A percentile compares a stretch with the other conserved stretches of the same genome.
Evolutionary conservation across 2,329 filamentous ascomycete species (phyloP).

Genomic region (Fusarium sulawesiense): DNA sequence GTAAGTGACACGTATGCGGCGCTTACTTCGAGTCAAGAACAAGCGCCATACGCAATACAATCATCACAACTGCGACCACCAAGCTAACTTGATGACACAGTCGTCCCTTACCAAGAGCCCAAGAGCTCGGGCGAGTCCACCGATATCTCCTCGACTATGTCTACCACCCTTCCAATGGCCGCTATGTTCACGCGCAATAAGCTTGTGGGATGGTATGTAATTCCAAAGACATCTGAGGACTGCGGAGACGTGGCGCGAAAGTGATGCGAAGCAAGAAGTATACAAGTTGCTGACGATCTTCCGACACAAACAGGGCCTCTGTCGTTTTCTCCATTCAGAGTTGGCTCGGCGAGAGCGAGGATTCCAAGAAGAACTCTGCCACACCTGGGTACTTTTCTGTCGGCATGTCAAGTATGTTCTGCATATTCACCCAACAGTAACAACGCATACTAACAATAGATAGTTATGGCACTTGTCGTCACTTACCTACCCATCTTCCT

Average conservation of each 20-base stretch:
- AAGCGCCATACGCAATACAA: slow-evolving; percentile 1
- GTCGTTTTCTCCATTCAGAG: slow-evolving; percentile 79
- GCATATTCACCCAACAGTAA: not conserved
- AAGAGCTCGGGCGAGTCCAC: slow-evolving; percentile 69
- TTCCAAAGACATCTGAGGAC: not conserved
- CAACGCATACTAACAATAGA: slow-evolving; percentile 17
- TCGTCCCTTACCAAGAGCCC: slow-evolving; percentile 88
- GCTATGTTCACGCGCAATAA: slow-evolving; percentile 83
- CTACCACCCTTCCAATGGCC: slow-evolving; percentile 91
- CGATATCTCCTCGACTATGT: slow-evolving; percentile 78
- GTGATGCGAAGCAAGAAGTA: not conserved
- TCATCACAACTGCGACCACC: slow-evolving; percentile 10
- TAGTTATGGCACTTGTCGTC: slow-evolving; percentile 70
- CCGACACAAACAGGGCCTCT: slow-evolving; percentile 67
- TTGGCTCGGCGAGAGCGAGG: slow-evolving; percentile 81
- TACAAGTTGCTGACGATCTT: slow-evolving; percentile 14
- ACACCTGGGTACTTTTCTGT: slow-evolving; percentile 80
- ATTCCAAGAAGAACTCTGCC: slow-evolving; percentile 69
- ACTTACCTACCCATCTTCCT: slow-evolving; percentile 65
- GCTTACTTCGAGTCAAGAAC: not conserved
- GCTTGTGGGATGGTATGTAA: slow-evolving; percentile 73
- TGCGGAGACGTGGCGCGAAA: slow-evolving; percentile 8
- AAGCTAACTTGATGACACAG: slow-evolving; percentile 59
- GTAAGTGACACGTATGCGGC: slow-evolving; percentile 46
- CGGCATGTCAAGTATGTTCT: slow-evolving; percentile 77